These are phyloP conservation scores for Exobasidium rhododendri DNA, from an alignment of 1,284 basidiomycete species.

Conservation along the genomic window DNA sequence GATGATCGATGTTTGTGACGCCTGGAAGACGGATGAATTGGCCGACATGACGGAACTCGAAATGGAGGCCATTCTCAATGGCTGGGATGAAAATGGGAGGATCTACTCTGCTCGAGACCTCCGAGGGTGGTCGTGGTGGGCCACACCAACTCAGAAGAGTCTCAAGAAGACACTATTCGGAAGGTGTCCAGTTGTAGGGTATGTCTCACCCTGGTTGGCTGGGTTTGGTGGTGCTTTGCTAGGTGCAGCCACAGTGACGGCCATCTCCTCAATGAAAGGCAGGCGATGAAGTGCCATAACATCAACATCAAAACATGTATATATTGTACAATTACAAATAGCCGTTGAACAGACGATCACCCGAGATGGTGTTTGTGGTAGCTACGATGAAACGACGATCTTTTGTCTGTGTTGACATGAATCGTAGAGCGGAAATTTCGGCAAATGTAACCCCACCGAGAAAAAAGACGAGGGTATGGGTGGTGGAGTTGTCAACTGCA, in stretches of 20 bases:
- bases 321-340: slow-evolving; percentile 9
- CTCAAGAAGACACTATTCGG: slow-evolving; percentile 35
- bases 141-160: slow-evolving; percentile 21
- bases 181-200: slow-evolving; percentile 42
- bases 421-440: slow-evolving; percentile 88
- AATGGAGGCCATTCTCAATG: slow-evolving; percentile 47
- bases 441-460: slow-evolving; percentile 97
- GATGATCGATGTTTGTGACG: slow-evolving; percentile 87
- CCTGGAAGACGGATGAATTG: slow-evolving; percentile 76
- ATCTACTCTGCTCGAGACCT: slow-evolving; percentile 44
- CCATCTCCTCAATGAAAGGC: not conserved
- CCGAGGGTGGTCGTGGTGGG: slow-evolving; percentile 22
- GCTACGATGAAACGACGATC: slow-evolving; percentile 42
- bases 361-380: slow-evolving; percentile 44
- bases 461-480: slow-evolving; percentile 91
- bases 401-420: slow-evolving; percentile 65
- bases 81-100: slow-evolving; percentile 49
- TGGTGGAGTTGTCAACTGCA: slow-evolving; percentile 54
- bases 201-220: slow-evolving; percentile 36
- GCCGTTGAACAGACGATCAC: slow-evolving; percentile 28
- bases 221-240: slow-evolving; percentile 24
- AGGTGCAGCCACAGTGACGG: not conserved
- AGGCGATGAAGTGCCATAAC: not conserved
- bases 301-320: not conserved
- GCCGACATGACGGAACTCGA: slow-evolving; percentile 64